Percentiles rank a stretch among this genome's conserved stretches.
Evolutionary conservation across 2,329 filamentous ascomycete species (phyloP).

Genomic region (Penicillium verrucosum): DNA sequence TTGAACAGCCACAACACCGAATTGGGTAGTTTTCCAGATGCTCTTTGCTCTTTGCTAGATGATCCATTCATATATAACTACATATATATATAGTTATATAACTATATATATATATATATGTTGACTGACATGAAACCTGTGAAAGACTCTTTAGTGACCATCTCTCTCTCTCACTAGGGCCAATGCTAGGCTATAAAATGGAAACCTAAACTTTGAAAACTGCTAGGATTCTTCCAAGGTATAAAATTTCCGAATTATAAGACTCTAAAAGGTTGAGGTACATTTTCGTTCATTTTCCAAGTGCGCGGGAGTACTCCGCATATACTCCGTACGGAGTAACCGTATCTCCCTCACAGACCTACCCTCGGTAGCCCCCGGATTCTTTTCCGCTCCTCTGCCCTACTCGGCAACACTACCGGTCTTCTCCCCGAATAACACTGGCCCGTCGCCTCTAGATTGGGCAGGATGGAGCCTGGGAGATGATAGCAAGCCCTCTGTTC

Average conservation of each 20-base stretch:
- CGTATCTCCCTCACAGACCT: background rate
- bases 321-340: background rate
- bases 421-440: conserved; percentile 12
- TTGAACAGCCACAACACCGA: conserved; percentile 7
- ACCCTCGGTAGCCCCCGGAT: conserved; percentile 15
- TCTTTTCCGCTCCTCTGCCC: conserved; percentile 20
- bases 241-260: background rate
- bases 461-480: conserved; percentile 2
- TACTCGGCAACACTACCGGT: conserved; percentile 9
- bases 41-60: background rate
- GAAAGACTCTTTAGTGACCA: background rate
- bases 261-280: background rate
- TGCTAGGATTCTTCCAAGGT: background rate
- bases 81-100: background rate
- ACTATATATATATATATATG: background rate
- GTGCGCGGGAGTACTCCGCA: background rate
- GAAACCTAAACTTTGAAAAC: background rate
- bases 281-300: background rate
- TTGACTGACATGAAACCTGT: background rate
- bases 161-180: no score
- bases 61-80: background rate
- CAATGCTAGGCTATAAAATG: background rate
- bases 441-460: background rate
- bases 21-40: background rate
- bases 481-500: background rate